Conservation (phyloP, 176 grass and related monocot species). For the Musa schizocarpa region DNA sequence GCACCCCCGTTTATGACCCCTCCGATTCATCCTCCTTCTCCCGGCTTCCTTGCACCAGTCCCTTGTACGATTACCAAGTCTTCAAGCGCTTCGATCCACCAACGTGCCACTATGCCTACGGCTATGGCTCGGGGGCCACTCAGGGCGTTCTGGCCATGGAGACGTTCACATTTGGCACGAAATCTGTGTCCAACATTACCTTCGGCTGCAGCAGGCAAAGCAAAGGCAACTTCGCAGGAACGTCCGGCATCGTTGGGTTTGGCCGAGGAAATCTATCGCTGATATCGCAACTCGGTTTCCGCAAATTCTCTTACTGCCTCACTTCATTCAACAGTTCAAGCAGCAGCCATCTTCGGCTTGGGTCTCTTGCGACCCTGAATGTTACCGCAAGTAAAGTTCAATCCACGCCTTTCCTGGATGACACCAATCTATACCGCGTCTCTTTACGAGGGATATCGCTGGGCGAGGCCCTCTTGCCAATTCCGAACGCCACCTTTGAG, state of each 20-base stretch:
- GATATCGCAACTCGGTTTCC: conserved; percentile 42
- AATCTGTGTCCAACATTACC: conserved; percentile 18
- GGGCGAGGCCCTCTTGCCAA: conserved; percentile 25
- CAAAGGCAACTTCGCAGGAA: conserved; percentile 50
- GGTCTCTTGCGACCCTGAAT: conserved; percentile 25
- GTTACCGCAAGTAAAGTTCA: conserved; percentile 23
- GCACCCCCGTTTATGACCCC: conserved; percentile 48
- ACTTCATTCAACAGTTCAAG: conserved; percentile 48
- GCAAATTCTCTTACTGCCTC: conserved; percentile 87
- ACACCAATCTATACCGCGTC: conserved; percentile 68
- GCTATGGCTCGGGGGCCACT: conserved; percentile 50
- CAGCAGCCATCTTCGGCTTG: conserved; percentile 49
- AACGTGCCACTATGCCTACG: conserved; percentile 42
- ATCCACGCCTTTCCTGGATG: conserved; percentile 56
- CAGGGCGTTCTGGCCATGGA: conserved; percentile 54
- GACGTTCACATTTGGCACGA: conserved; percentile 46
- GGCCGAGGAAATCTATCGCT: conserved; percentile 51
- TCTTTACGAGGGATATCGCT: conserved; percentile 39
- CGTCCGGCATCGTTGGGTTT: conserved; percentile 49
- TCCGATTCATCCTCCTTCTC: conserved; percentile 61
- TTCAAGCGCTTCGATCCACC: conserved; percentile 27
- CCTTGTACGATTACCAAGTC: conserved; percentile 27
- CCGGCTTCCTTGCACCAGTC: conserved; percentile 31
- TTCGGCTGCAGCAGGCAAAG: conserved; percentile 63
- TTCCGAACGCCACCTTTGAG: conserved; percentile 36